These are phyloP conservation scores for Didymella glomerata DNA, from an alignment of 2,329 filamentous ascomycete genomes.

Conservation along the genomic window DNA sequence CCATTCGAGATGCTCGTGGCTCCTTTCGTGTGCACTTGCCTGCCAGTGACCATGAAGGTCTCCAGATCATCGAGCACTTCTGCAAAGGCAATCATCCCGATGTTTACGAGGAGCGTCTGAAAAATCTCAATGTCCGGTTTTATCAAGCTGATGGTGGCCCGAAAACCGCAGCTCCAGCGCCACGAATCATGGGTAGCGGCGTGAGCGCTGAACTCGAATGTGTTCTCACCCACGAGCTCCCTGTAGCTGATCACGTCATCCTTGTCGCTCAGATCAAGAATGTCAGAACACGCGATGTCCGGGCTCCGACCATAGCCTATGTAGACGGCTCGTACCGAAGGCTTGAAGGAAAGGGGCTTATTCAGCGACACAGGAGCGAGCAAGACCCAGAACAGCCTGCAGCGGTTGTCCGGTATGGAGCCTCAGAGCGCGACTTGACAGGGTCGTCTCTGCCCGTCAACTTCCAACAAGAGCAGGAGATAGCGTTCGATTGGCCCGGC, in stretches of 20 bases:
- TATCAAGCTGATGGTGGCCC: conserved; percentile 12
- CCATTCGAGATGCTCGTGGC: conserved; percentile 55
- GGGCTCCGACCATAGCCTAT: conserved; percentile 34
- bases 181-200: conserved; percentile 25
- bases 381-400: background rate
- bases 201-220: conserved; percentile 48
- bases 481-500: conserved; percentile 1
- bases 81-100: conserved; percentile 38
- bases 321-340: conserved; percentile 38
- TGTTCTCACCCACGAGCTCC: conserved; percentile 47
- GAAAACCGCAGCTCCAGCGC: conserved; percentile 23
- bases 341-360: conserved; percentile 10
- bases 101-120: conserved; percentile 31
- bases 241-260: conserved; percentile 58
- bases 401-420: conserved; percentile 11
- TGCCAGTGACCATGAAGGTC: conserved; percentile 36
- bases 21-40: conserved; percentile 63
- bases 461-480: background rate
- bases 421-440: background rate
- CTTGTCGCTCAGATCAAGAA: conserved; percentile 54
- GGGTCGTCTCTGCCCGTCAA: background rate
- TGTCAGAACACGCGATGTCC: conserved; percentile 13
- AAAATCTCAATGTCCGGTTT: conserved; percentile 18
- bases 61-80: conserved; percentile 42
- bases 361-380: conserved; percentile 7